phyloP scores from a whole-genome alignment of 2,329 filamentous ascomycete species.

The Fusarium staphyleae region DNA sequence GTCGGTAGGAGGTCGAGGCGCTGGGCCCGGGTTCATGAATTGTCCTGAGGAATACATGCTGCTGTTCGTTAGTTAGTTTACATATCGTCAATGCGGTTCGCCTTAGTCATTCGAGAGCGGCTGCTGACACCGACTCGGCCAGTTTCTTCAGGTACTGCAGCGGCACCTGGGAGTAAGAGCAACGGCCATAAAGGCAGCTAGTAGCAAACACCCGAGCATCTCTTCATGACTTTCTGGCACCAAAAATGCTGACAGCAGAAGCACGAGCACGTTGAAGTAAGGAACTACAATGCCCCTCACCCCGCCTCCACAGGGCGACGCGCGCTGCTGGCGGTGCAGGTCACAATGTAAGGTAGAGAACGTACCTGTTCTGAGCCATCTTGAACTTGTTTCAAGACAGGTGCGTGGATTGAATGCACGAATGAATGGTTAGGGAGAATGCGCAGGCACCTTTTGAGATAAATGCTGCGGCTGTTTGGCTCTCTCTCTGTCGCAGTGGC shows the following conservation, averaged over 20 bases:
- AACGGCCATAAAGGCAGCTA: background rate
- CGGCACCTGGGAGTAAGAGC: background rate
- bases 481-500: constrained; percentile 16
- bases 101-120: background rate
- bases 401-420: constrained; percentile 9
- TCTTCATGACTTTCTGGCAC: background rate
- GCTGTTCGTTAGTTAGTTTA: constrained; percentile 34
- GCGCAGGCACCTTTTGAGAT: constrained; percentile 8
- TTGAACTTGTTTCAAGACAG: constrained; percentile 22
- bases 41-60: constrained; percentile 67
- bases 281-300: constrained; percentile 16
- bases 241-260: constrained; percentile 1
- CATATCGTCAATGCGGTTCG: background rate
- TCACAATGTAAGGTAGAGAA: constrained; percentile 4
- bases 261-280: background rate
- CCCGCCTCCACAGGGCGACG: constrained; percentile 23
- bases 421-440: constrained; percentile 15
- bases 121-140: constrained; percentile 9
- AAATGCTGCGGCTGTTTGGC: constrained; percentile 18
- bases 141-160: background rate
- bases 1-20: constrained; percentile 86
- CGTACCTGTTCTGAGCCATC: constrained; percentile 48
- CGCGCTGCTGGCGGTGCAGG: constrained; percentile 9
- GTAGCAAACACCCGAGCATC: background rate
- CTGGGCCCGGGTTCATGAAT: constrained; percentile 98